A percentile compares a stretch with the other conserved stretches of the same genome.
These are phyloP conservation scores for Dioszegia aurantiaca DNA, from an alignment of 768 basidiomycete genomes.

Conservation along the genomic window DNA sequence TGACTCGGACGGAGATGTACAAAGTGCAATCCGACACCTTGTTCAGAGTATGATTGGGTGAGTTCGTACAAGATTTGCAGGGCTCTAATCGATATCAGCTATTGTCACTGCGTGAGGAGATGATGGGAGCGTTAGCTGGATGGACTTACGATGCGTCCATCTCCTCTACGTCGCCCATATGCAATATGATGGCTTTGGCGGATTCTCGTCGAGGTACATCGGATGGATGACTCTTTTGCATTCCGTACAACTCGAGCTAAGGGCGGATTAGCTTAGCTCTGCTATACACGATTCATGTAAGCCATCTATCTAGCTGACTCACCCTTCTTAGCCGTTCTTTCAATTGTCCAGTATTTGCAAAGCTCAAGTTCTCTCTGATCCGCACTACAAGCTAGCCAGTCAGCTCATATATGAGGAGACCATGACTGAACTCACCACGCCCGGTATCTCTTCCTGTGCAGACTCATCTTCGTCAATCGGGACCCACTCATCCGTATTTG, in stretches of 20 bases:
- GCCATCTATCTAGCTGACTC: constrained; percentile 40
- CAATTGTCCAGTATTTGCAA: constrained; percentile 92
- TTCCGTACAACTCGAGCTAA: constrained; percentile 82
- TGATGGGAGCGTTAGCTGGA: background rate
- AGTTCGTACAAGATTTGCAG: constrained; percentile 79
- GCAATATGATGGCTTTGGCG: constrained; percentile 79
- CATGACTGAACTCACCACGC: constrained; percentile 45
- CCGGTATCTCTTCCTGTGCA: constrained; percentile 59
- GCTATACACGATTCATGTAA: background rate
- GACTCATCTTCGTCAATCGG: constrained; percentile 84
- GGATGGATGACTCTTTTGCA: constrained; percentile 75
- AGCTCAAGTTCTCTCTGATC: constrained; percentile 85
- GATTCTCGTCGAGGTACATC: constrained; percentile 73
- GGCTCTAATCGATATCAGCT: constrained; percentile 58
- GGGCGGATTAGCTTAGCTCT: constrained; percentile 7
- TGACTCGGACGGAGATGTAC: constrained; percentile 47
- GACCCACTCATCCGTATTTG: constrained; percentile 84
- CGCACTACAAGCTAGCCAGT: constrained; percentile 66
- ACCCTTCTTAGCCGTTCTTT: constrained; percentile 69
- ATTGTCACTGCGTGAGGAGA: background rate
- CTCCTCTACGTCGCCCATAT: constrained; percentile 77
- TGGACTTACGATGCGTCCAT: constrained; percentile 78
- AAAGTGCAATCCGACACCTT: constrained; percentile 52
- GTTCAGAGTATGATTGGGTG: constrained; percentile 71
- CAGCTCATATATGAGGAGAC: too few species aligned